These are phyloP conservation scores for Phaffomyces opuntiae DNA, from an alignment of 805 yeast species.

Conservation along the genomic window DNA sequence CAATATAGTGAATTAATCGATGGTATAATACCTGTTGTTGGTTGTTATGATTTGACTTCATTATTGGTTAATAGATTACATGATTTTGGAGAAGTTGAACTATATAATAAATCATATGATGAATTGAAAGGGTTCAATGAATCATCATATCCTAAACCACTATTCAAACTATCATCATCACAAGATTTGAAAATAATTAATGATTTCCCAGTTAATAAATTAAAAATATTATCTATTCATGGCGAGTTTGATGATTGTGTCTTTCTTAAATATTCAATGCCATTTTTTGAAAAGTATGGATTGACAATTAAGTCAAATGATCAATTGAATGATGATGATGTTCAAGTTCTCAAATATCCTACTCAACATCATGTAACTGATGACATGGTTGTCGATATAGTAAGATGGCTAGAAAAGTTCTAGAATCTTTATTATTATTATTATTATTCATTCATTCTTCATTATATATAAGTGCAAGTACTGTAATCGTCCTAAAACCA, in stretches of 20 bases:
- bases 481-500: no score
- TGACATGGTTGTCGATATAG: slow-evolving; percentile 15
- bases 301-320: background rate
- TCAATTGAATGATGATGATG: background rate
- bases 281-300: slow-evolving; percentile 9
- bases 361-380: slow-evolving; percentile 15
- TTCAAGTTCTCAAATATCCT: slow-evolving; percentile 13
- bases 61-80: slow-evolving; percentile 11
- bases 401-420: slow-evolving; percentile 12
- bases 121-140: background rate
- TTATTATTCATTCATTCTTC: no score
- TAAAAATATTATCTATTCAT: slow-evolving; percentile 16
- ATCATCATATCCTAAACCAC: background rate
- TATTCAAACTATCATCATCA: slow-evolving; percentile 7
- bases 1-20: slow-evolving; percentile 11
- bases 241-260: slow-evolving; percentile 16
- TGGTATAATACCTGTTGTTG: slow-evolving; percentile 18
- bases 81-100: background rate
- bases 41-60: slow-evolving; percentile 16
- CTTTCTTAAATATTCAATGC: slow-evolving; percentile 6
- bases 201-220: slow-evolving; percentile 5
- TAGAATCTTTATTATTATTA: background rate
- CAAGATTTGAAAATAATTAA: slow-evolving; percentile 13
- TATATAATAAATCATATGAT: background rate
- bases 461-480: no score